phyloP scores from a whole-genome alignment of 2,329 filamentous ascomycete genomes.

The Fusarium bactridioides region DNA sequence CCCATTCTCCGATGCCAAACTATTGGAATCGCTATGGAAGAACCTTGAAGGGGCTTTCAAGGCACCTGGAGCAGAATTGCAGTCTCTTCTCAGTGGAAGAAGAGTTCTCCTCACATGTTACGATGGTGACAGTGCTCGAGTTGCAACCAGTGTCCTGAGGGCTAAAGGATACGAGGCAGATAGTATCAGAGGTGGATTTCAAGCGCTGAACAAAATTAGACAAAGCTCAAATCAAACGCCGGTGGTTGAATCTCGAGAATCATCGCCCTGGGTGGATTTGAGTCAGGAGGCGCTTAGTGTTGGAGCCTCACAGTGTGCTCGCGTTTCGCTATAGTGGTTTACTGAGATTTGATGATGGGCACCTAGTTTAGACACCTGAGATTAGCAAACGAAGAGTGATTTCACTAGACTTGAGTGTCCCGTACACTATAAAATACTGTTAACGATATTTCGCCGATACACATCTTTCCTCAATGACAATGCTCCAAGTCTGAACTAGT shows the following conservation, averaged over 20 bases:
- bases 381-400: not conserved
- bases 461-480: not conserved
- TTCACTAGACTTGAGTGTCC: not conserved
- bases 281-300: not conserved
- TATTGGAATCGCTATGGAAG: constrained; percentile 57
- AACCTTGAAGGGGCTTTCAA: constrained; percentile 55
- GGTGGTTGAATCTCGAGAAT: not conserved
- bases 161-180: constrained; percentile 58
- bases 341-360: not conserved
- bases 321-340: not conserved
- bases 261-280: constrained; percentile 18
- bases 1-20: constrained; percentile 55
- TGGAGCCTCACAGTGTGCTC: not conserved
- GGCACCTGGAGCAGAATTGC: constrained; percentile 28
- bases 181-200: constrained; percentile 56
- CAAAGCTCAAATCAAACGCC: constrained; percentile 2
- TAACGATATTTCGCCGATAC: not conserved
- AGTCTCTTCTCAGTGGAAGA: constrained; percentile 40
- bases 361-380: not conserved
- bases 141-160: constrained; percentile 62
- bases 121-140: constrained; percentile 61
- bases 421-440: too few relatives aligned
- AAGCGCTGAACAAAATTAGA: constrained; percentile 49
- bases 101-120: constrained; percentile 60
- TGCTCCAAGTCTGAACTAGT: too few relatives aligned